A percentile compares a stretch with the other conserved stretches of the same genome.
These are phyloP conservation scores for Cymbopogon citratus DNA, from an alignment of 176 grass and related monocot genomes.

Conservation along the genomic window DNA sequence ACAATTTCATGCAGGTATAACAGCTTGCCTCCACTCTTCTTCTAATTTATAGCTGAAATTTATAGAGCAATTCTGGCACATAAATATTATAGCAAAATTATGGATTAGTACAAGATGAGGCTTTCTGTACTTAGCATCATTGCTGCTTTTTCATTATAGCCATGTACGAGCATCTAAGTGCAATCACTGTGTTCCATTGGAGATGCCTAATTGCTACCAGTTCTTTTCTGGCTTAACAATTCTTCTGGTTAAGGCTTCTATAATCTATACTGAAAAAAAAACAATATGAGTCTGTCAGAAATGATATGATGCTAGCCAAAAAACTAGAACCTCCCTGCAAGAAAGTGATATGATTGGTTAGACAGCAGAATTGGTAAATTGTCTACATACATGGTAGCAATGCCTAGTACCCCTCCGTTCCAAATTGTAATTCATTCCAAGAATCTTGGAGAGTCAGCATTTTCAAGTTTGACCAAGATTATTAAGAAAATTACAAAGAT, in stretches of 20 bases:
- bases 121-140: not conserved
- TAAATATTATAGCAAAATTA: not conserved
- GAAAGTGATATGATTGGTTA: not conserved
- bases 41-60: not conserved
- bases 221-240: not conserved
- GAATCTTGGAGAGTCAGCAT: too few relatives aligned
- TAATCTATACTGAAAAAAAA: not conserved
- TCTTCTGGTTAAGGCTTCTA: not conserved
- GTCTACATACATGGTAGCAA: not conserved
- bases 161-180: not conserved
- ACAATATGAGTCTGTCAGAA: not conserved
- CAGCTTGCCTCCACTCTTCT: not conserved
- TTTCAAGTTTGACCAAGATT: too few relatives aligned
- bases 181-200: not conserved
- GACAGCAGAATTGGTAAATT: not conserved
- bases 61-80: not conserved
- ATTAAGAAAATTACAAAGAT: too few relatives aligned
- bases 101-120: not conserved
- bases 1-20: slow-evolving; percentile 87
- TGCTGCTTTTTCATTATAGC: not conserved
- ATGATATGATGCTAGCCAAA: not conserved
- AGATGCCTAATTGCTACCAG: not conserved
- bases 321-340: not conserved
- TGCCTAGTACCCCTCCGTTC: too few relatives aligned
- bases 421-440: too few relatives aligned